These are phyloP conservation scores for Talaromyces wortmannii DNA, from an alignment of 495 filamentous ascomycete genomes.

Conservation along the genomic window DNA sequence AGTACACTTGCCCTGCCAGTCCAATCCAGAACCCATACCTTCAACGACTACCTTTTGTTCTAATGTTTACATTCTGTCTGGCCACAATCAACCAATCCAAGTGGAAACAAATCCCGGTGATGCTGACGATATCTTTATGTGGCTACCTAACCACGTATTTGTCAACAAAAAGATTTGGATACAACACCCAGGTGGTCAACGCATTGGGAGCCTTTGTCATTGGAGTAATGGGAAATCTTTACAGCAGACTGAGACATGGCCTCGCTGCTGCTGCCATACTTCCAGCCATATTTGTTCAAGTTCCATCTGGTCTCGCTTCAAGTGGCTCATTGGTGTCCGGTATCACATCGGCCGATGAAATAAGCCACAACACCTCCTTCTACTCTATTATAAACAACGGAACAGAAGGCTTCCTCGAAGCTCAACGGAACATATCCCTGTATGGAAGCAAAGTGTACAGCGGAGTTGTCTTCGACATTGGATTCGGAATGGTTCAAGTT, in stretches of 20 bases:
- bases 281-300: slow-evolving; percentile 91
- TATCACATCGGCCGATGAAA: slow-evolving; percentile 73
- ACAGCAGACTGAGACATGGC: slow-evolving; percentile 76
- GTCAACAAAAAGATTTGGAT: slow-evolving; percentile 60
- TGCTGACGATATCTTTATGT: slow-evolving; percentile 73
- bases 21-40: slow-evolving; percentile 46
- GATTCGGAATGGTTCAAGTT: slow-evolving; percentile 83
- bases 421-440: slow-evolving; percentile 27
- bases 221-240: slow-evolving; percentile 80
- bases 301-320: slow-evolving; percentile 83
- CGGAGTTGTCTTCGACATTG: slow-evolving; percentile 71
- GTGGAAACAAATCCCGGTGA: slow-evolving; percentile 81
- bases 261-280: slow-evolving; percentile 84
- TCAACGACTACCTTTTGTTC: slow-evolving; percentile 63
- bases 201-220: slow-evolving; percentile 82
- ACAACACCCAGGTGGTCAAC: slow-evolving; percentile 74
- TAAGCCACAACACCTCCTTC: slow-evolving; percentile 43
- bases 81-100: slow-evolving; percentile 85
- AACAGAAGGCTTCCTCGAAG: slow-evolving; percentile 40
- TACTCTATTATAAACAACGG: slow-evolving; percentile 43
- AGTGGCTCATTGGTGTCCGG: slow-evolving; percentile 79
- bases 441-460: slow-evolving; percentile 19
- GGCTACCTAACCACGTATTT: slow-evolving; percentile 90
- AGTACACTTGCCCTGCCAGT: slow-evolving; percentile 55
- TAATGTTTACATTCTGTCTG: slow-evolving; percentile 75